phyloP scores from a whole-genome alignment of 768 basidiomycete species.

The Tulasnella sp. region DNA sequence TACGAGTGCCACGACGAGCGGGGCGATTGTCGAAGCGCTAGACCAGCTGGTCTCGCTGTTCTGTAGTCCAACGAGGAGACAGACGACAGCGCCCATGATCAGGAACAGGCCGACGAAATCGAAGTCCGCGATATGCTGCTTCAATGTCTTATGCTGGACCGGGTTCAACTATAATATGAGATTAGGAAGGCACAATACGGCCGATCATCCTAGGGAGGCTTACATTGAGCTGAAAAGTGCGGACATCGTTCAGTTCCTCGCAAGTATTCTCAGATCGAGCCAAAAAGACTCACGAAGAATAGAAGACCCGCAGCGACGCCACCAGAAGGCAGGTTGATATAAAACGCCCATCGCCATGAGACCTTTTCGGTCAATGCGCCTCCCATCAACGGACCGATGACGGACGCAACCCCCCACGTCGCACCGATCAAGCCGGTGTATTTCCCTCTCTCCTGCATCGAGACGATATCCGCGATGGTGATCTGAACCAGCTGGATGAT shows the following conservation, averaged over 20 bases:
- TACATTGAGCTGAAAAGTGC: constrained; percentile 10
- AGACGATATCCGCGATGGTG: constrained; percentile 72
- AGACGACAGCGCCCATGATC: constrained; percentile 54
- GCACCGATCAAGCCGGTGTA: constrained; percentile 67
- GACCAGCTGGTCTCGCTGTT: constrained; percentile 55
- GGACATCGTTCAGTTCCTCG: too few relatives aligned
- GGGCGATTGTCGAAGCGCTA: constrained; percentile 44
- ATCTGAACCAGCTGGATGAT: constrained; percentile 65
- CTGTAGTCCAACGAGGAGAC: constrained; percentile 62
- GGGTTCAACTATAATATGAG: constrained; percentile 48
- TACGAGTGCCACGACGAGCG: constrained; percentile 47
- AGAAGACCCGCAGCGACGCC: constrained; percentile 52
- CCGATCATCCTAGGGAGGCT: not conserved
- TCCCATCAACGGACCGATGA: constrained; percentile 69
- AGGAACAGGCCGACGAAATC: constrained; percentile 59
- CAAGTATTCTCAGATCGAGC: not conserved
- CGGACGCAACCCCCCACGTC: constrained; percentile 58
- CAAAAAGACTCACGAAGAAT: constrained; percentile 34
- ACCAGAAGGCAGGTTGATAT: constrained; percentile 50
- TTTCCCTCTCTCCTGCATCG: constrained; percentile 68
- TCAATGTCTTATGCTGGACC: constrained; percentile 44
- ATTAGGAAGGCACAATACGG: not conserved
- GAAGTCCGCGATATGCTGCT: constrained; percentile 50
- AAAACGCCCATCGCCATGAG: constrained; percentile 56
- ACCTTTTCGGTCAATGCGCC: constrained; percentile 71